Evolutionary conservation across 108 stramenopile genomes (phyloP).

Genomic region (Pseudonitzschia pungens): DNA sequence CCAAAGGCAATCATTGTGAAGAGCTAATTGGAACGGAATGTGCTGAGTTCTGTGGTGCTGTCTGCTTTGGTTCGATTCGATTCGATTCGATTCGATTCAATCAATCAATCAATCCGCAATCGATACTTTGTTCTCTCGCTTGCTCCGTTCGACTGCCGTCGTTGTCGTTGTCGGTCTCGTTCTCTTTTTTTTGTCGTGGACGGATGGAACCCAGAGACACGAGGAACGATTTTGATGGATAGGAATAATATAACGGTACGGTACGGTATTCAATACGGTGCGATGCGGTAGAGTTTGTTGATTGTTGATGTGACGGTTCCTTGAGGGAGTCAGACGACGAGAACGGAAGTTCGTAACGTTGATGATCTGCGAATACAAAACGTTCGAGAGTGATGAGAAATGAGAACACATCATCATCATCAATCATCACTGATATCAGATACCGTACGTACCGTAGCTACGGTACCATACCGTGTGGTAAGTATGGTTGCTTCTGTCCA

Average conservation of each 20-base stretch:
- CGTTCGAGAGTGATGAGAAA: background rate
- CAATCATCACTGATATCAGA: background rate
- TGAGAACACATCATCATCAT: background rate
- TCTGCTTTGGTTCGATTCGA: too few relatives aligned
- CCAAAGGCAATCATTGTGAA: constrained; percentile 9
- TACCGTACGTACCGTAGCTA: background rate
- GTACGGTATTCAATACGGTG: too few relatives aligned
- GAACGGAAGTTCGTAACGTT: background rate
- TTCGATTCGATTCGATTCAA: too few relatives aligned
- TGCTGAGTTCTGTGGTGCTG: too few relatives aligned
- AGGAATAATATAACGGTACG: too few relatives aligned
- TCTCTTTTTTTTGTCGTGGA: background rate
- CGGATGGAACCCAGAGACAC: too few relatives aligned
- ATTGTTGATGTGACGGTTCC: background rate
- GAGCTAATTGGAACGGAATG: too few relatives aligned
- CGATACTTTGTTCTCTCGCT: too few relatives aligned
- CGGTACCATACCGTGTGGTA: background rate
- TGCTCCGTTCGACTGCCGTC: too few relatives aligned
- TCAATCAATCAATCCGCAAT: background rate
- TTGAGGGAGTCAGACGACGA: background rate
- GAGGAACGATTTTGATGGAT: too few relatives aligned
- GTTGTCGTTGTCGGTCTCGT: too few relatives aligned
- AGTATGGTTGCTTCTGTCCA: background rate
- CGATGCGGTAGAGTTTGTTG: too few relatives aligned
- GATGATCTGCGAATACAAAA: background rate